Evolutionary conservation across 805 yeast species (phyloP), one percentile per base, ranked within the genome.

Genomic region (Metschnikowia lochheadii): DNA sequence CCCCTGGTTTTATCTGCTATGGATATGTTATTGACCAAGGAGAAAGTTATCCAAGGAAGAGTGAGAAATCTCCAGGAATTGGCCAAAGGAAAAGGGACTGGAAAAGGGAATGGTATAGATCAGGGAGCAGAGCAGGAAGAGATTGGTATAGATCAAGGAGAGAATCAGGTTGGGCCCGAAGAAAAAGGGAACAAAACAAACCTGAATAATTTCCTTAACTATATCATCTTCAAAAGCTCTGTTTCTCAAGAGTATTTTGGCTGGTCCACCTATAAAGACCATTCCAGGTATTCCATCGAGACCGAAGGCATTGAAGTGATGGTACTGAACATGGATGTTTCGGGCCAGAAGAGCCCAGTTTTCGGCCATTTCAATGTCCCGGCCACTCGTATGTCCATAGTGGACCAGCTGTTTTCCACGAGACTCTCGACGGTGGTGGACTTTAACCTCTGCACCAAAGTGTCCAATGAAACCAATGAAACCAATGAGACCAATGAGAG

Each of bases 371-470:
- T 79, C 6, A 44, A 42, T 0, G 50, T 79, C 5, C 81, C 82
- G 1, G 68, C 78, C 1, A 64, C 74, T 0, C 66, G 77, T 40
- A 14, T 80, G 13, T 67, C 72, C 6, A 56, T 75, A 11, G 67
- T 75, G 4, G 73, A 75, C 36, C 60, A 69, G 41, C 72, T 29
- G 68, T 75, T 54, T 56, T 75, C 60, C 43, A 68, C 45, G 54
- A 78, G 57, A 61, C 80, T 74, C 21, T 72, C 78, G 1, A 72
- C 68, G 17, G 43, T 73, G 5, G 41, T 73, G 31, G 76, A 85
- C 56, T 61, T 82, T 11, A 73, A 75, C 51, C 52, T 82, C 53
- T 56, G 67, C n/a, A 45, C 79, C 46, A 71, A 72, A 59, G 56
- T 82, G 13, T 54, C 66, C n/a, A 76, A 80, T 37, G 71, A 65